Conservation (phyloP, 352 stramenopile genomes). For the Globisporangium heterothallicum region DNA sequence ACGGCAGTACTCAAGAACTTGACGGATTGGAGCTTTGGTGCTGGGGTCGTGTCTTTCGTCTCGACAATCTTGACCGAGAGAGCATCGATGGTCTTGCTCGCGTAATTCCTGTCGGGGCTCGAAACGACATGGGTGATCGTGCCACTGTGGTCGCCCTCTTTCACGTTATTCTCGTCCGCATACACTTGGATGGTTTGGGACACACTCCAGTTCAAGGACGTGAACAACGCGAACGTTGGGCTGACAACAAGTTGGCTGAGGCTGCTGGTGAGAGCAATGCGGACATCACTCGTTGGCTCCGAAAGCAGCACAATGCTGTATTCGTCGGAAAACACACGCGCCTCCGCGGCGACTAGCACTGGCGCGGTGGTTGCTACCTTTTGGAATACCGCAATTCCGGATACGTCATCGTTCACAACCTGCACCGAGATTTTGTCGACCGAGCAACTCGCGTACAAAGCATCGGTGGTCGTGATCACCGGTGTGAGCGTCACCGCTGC, state of each 20-base stretch:
- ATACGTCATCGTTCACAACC: conserved; percentile 49
- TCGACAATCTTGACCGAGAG: conserved; percentile 52
- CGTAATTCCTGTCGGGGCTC: conserved; percentile 28
- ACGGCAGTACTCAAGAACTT: conserved; percentile 51
- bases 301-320: conserved; percentile 47
- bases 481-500: conserved; percentile 16
- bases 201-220: conserved; percentile 40
- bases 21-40: conserved; percentile 41
- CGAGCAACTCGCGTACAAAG: conserved; percentile 22
- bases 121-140: conserved; percentile 23
- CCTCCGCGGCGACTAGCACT: conserved; percentile 42
- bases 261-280: conserved; percentile 24
- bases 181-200: conserved; percentile 30
- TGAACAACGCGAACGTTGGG: conserved; percentile 34
- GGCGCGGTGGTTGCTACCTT: conserved; percentile 26
- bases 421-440: conserved; percentile 26
- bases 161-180: conserved; percentile 42
- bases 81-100: conserved; percentile 14
- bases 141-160: conserved; percentile 36
- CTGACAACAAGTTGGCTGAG: conserved; percentile 33
- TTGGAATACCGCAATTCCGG: conserved; percentile 40
- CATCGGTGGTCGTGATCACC: conserved; percentile 28
- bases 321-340: conserved; percentile 30
- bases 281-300: conserved; percentile 36
- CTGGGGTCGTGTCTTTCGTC: conserved; percentile 51